Base-by-base conservation (phyloP, 495 filamentous ascomycete species). In the Penicillium steckii region DNA sequence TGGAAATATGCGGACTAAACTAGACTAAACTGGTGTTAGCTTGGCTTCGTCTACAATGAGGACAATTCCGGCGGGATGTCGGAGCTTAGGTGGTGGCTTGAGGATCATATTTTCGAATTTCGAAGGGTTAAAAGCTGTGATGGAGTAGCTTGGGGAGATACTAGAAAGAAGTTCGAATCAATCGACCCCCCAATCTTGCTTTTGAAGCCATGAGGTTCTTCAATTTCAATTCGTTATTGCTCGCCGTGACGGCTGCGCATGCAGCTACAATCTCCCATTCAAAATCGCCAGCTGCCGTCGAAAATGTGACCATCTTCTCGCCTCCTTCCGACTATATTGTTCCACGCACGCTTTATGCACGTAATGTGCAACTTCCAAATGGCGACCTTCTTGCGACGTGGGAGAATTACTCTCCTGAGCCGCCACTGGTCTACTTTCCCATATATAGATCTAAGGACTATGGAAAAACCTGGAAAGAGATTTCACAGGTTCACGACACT, bases 381-480 rank as follows among this genome's bases (percentile, higher is more conserved):
- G 60, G 57, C 2, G 61, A 61, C 19, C 47, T 64, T 3, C 54
- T 64, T 5, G 51, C 82, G n/a, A 88, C 84, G 9, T 85, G 84
- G 80, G 81, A 81, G 57, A 81, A 84, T 62, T 84, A 84, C 60
- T 76, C 70, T 4, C 78, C 77, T 1, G 74, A 79, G 54, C 80
- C 75, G n/a, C 81, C 80, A 2, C 40, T 66, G 7, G 78, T 80
- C 0, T 83, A 82, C 63, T 87, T 86, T 60, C 85, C 85, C 37
- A 79, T 89, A 58, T 89, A 82, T 60, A 71, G 79, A 45, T 86
- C 82, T 35, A 69, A 64, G 22, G 85, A 89, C 59, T 61, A 69
- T 19, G 87, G 86, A 2, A 66, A 73, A 19, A 83, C 77, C 7
- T 90, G 85, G 85, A 75, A 60, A 30, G 73, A 84, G 61, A 68